Evolutionary conservation across 345 rosid species (phyloP).

Genomic region (Murraya paniculata): DNA sequence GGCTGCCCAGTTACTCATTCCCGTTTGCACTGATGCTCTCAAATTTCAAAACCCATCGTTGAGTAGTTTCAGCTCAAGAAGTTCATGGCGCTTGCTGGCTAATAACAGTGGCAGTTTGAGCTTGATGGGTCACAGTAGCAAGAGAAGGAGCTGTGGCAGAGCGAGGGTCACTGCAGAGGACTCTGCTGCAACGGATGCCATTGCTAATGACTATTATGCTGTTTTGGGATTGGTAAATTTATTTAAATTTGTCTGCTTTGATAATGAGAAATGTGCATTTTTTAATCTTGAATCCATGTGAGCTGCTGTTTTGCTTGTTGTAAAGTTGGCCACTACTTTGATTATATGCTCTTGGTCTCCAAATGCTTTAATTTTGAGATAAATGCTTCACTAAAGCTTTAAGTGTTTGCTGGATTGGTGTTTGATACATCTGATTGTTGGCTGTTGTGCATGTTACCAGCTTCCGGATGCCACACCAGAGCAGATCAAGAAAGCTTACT

Average conservation of each 20-base stretch:
- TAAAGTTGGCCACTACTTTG: background rate
- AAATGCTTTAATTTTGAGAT: background rate
- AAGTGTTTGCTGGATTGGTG: background rate
- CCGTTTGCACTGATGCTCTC: slow-evolving; percentile 67
- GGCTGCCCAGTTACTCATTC: slow-evolving; percentile 84
- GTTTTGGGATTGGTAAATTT: slow-evolving; percentile 80
- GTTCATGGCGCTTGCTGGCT: slow-evolving; percentile 37
- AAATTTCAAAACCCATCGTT: slow-evolving; percentile 50
- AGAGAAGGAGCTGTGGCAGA: slow-evolving; percentile 34
- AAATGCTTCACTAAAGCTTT: background rate
- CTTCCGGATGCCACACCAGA: slow-evolving; percentile 85
- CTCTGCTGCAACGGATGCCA: slow-evolving; percentile 39
- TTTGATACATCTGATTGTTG: background rate
- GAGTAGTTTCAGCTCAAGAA: slow-evolving; percentile 20
- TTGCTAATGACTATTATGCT: slow-evolving; percentile 81
- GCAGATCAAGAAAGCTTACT: slow-evolving; percentile 92
- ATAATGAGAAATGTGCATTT: background rate
- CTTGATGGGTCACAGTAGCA: slow-evolving; percentile 26
- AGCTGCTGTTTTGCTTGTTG: background rate
- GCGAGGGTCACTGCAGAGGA: slow-evolving; percentile 55
- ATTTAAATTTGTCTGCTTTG: background rate
- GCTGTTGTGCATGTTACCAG: slow-evolving; percentile 24
- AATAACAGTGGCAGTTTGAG: slow-evolving; percentile 30
- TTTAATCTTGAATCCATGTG: background rate
- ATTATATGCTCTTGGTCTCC: background rate